Evolutionary conservation across 2,329 filamentous ascomycete genomes (phyloP), one percentile per base, ranked within the genome.

Genomic region (Epichloe typhina): DNA sequence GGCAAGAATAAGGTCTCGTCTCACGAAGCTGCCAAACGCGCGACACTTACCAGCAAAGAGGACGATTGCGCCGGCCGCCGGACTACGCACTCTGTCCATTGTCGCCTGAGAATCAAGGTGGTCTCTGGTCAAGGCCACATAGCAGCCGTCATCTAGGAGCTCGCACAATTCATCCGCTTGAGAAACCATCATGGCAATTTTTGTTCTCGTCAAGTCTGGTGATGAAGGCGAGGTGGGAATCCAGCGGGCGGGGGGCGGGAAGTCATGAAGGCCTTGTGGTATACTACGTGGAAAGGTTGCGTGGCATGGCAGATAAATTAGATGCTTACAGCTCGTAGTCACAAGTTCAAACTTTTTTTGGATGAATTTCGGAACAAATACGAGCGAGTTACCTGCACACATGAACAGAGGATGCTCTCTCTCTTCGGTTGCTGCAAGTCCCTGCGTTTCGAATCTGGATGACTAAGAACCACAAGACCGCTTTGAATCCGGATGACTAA

Each of bases 51-150:
- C 86, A 52, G 83, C 82, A 63, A 90, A 90, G 36, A 89, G 61
- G 9, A 90, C 84, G 46, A 88, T 84, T 12, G 86, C 86, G 5
- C 86, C 86, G 11, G 86, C 85, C 59, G 81, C 76, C 19, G 84
- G 82, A 58, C 79, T 86, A 56, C 84, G 82, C 21, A 93, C 86
- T 45, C 72, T 75, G 57, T 82, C 71, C 66, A 88, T 83, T 33
- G 78, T 70, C 5, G 71, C 59, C 19, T 74, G 69, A 19, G 75
- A 68, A 60, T 82, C 72, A 52, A 93, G 76, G 41, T 71, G 64
- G 37, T 77, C 67, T 54, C 80, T 69, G 3, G 86, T 89, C 8
- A 94, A 73, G 47, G 79, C 80, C 40, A 89, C 84, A 64, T 82
- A 79, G 63, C 83, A 81, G 45, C 64, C 66, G 11, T 72, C 70